Percentiles rank a stretch among this genome's conserved stretches.
Conservation (phyloP, 1,139 yeast species). For the Meyerozyma athensensis region DNA sequence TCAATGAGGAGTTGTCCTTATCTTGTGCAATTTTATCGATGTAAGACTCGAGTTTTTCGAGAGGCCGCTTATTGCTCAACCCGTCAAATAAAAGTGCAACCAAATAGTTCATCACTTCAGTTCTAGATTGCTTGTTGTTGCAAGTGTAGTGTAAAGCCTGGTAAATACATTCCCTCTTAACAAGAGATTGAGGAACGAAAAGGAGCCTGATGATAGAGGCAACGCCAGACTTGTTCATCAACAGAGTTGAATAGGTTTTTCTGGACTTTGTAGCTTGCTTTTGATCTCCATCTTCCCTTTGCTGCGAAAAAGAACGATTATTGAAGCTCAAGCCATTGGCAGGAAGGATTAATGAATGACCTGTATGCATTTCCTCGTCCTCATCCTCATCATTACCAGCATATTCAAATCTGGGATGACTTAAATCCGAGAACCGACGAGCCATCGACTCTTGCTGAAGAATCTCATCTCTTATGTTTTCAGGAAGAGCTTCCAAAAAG, state of each 20-base stretch:
- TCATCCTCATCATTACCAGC: slow-evolving; percentile 17
- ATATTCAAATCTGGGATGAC: slow-evolving; percentile 17
- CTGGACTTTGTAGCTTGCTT: slow-evolving; percentile 6
- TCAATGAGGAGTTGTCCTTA: slow-evolving; percentile 12
- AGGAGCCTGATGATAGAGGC: slow-evolving; percentile 67
- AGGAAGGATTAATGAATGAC: not conserved
- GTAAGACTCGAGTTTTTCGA: slow-evolving; percentile 63
- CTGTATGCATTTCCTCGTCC: slow-evolving; percentile 15
- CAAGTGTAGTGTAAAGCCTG: slow-evolving; percentile 66
- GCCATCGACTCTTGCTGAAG: slow-evolving; percentile 62
- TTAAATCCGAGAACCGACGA: slow-evolving; percentile 30
- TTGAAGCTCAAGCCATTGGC: not conserved
- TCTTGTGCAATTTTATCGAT: slow-evolving; percentile 26
- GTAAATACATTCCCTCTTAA: slow-evolving; percentile 62
- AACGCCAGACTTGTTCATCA: slow-evolving; percentile 73
- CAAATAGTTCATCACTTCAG: slow-evolving; percentile 69
- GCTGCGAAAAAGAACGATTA: not conserved
- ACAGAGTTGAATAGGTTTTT: slow-evolving; percentile 49
- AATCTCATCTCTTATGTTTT: slow-evolving; percentile 66
- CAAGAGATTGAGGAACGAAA: slow-evolving; percentile 68
- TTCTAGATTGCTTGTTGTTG: slow-evolving; percentile 70
- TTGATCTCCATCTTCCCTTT: not conserved
- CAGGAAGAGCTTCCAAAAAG: slow-evolving; percentile 79
- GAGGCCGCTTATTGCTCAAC: slow-evolving; percentile 50
- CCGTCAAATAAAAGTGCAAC: slow-evolving; percentile 75